phyloP scores from a whole-genome alignment of 2,329 filamentous ascomycete genomes.

The Beauveria pseudobassiana region DNA sequence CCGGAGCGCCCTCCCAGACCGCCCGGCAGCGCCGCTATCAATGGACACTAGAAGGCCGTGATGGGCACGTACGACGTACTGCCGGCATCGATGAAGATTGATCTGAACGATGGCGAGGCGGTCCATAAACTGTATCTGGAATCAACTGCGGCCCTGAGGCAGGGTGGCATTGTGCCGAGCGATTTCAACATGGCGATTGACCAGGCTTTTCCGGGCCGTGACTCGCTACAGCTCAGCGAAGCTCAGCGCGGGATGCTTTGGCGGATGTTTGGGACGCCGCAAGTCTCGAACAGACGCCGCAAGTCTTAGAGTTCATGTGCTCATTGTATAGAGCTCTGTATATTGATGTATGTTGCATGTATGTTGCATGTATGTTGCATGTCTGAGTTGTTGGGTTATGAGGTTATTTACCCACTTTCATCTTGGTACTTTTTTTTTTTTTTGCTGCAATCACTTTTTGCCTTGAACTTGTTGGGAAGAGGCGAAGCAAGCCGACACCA shows the following conservation, averaged over 20 bases:
- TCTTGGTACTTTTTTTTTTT: neutral
- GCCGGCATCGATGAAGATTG: neutral
- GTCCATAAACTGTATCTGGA: neutral
- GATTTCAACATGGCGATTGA: neutral
- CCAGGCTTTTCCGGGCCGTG: neutral
- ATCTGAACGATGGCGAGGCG: neutral
- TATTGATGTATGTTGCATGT: slow-evolving; percentile 13
- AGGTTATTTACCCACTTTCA: slow-evolving; percentile 1
- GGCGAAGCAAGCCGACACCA: too few species aligned
- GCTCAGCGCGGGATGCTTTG: neutral
- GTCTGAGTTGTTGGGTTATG: slow-evolving; percentile 4
- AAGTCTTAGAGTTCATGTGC: neutral
- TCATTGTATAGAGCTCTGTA: slow-evolving; percentile 1
- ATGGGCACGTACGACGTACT: slow-evolving; percentile 3
- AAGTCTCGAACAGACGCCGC: neutral
- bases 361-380: slow-evolving; percentile 12
- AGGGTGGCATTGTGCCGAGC: neutral
- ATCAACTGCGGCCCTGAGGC: neutral
- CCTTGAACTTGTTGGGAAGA: too few species aligned
- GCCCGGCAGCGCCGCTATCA: slow-evolving; percentile 28
- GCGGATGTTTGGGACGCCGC: neutral
- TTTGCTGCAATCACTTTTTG: too few species aligned
- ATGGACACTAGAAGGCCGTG: slow-evolving; percentile 35
- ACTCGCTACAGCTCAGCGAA: neutral
- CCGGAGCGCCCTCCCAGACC: slow-evolving; percentile 39